A percentile compares a stretch with the other conserved stretches of the same genome.
These are phyloP conservation scores for Fusarium sarcochroum DNA, from an alignment of 2,329 filamentous ascomycete species.

Conservation along the genomic window DNA sequence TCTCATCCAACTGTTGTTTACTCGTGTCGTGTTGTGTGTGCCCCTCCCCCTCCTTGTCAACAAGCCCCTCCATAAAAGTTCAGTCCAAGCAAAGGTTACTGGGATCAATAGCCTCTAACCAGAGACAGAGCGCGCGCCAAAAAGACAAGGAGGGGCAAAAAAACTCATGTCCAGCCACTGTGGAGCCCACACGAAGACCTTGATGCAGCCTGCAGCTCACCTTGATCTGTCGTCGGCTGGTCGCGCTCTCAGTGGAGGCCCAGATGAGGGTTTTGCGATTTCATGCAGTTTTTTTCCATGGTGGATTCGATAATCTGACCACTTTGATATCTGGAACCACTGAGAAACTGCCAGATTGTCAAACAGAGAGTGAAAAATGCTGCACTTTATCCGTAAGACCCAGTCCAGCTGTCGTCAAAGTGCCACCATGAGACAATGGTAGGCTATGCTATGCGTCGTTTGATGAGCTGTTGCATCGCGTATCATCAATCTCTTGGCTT, in stretches of 20 bases:
- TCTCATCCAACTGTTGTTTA: constrained; percentile 26
- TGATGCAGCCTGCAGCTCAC: constrained; percentile 49
- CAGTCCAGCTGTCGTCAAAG: constrained; percentile 6
- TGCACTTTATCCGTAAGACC: constrained; percentile 3
- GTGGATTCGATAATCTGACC: constrained; percentile 8
- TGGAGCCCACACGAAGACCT: constrained; percentile 31
- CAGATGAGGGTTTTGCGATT: constrained; percentile 29
- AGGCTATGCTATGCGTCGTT: constrained; percentile 2
- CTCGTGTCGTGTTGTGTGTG: constrained; percentile 14
- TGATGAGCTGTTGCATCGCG: constrained; percentile 16
- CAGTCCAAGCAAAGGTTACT: constrained; percentile 35
- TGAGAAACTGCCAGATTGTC: constrained; percentile 28
- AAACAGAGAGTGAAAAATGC: constrained; percentile 13
- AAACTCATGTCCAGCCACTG: constrained; percentile 37
- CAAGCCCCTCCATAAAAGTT: constrained; percentile 41
- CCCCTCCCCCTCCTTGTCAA: constrained; percentile 42
- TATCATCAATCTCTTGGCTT: constrained; percentile 16
- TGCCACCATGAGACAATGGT: constrained; percentile 3
- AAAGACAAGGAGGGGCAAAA: constrained; percentile 38
- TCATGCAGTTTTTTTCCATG: constrained; percentile 17
- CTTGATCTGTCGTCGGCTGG: constrained; percentile 26
- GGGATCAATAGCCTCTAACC: constrained; percentile 26
- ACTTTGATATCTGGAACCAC: constrained; percentile 24
- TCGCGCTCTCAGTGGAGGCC: constrained; percentile 21
- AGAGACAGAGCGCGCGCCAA: constrained; percentile 31